Conservation (phyloP, 2,329 filamentous ascomycete genomes). For the Trichoderma koningii region DNA sequence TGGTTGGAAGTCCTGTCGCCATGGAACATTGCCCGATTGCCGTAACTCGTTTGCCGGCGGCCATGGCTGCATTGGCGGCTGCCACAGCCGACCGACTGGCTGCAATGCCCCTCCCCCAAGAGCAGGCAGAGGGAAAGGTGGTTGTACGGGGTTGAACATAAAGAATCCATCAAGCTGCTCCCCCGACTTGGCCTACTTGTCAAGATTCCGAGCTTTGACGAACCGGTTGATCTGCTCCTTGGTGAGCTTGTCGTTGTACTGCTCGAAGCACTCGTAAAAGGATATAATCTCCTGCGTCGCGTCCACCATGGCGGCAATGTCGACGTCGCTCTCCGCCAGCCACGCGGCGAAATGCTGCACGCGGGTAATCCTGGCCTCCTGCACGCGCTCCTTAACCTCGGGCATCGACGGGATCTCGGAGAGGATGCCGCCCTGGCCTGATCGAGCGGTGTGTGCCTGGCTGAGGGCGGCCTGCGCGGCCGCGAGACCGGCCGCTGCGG, state of each 20-base stretch:
- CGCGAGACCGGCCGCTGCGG: constrained; percentile 48
- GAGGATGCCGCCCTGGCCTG: constrained; percentile 31
- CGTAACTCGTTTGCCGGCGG: too few species aligned
- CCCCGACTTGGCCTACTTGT: constrained; percentile 44
- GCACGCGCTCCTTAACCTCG: constrained; percentile 51
- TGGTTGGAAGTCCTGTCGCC: too few species aligned
- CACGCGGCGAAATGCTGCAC: constrained; percentile 70
- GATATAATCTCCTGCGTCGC: constrained; percentile 90
- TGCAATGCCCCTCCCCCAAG: too few species aligned
- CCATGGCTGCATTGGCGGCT: too few species aligned
- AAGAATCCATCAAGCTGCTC: too few species aligned
- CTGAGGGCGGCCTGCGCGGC: constrained; percentile 53
- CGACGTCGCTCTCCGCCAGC: constrained; percentile 82
- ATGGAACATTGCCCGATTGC: too few species aligned
- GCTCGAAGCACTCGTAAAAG: constrained; percentile 72
- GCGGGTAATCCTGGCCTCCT: constrained; percentile 62
- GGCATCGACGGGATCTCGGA: constrained; percentile 20
- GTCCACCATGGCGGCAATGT: constrained; percentile 82
- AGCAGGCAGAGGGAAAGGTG: too few species aligned
- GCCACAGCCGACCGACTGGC: too few species aligned
- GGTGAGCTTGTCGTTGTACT: constrained; percentile 62
- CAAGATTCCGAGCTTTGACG: constrained; percentile 59
- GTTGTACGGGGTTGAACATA: too few species aligned
- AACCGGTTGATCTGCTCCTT: constrained; percentile 61
- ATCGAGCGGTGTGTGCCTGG: constrained; percentile 46